phyloP scores from a whole-genome alignment of 1,139 yeast genomes.

The Candida sp. region DNA sequence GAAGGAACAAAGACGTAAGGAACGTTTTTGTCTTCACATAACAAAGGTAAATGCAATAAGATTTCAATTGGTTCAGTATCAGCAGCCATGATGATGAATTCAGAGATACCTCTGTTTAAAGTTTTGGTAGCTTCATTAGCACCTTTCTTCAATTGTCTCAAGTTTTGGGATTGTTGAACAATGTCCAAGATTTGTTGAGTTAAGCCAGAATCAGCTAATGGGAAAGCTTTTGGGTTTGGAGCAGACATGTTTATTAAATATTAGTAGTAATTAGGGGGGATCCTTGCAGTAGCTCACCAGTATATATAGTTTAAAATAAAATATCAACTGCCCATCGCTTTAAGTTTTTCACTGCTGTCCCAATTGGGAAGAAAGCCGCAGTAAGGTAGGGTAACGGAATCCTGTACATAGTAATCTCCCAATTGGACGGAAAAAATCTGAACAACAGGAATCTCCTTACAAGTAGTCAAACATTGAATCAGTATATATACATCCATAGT shows the following conservation, averaged over 20 bases:
- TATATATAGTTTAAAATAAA: conserved; percentile 10
- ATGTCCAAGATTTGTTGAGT: conserved; percentile 97
- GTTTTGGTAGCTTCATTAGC: conserved; percentile 99
- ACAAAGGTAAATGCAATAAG: conserved; percentile 93
- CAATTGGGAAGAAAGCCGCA: neutral
- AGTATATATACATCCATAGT: no score
- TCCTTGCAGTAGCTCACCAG: conserved; percentile 66
- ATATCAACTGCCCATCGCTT: neutral
- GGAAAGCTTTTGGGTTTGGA: conserved; percentile 96
- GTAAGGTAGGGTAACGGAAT: neutral
- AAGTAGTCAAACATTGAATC: neutral
- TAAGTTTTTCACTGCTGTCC: neutral
- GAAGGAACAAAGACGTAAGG: conserved; percentile 99
- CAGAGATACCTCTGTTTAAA: conserved; percentile 99
- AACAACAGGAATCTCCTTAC: neutral
- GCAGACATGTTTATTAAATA: conserved; percentile 47
- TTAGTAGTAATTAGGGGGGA: conserved; percentile 31
- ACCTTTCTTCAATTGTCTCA: conserved; percentile 99
- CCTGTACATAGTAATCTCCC: neutral
- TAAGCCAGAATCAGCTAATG: conserved; percentile 94
- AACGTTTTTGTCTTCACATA: conserved; percentile 99
- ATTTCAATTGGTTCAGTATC: conserved; percentile 99
- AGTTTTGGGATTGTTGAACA: conserved; percentile 96
- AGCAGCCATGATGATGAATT: conserved; percentile 99
- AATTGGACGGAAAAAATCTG: neutral